A percentile compares a stretch with the other conserved stretches of the same genome.
These are phyloP conservation scores for Botrytis tulipae DNA, from an alignment of 2,329 filamentous ascomycete genomes.

Conservation along the genomic window DNA sequence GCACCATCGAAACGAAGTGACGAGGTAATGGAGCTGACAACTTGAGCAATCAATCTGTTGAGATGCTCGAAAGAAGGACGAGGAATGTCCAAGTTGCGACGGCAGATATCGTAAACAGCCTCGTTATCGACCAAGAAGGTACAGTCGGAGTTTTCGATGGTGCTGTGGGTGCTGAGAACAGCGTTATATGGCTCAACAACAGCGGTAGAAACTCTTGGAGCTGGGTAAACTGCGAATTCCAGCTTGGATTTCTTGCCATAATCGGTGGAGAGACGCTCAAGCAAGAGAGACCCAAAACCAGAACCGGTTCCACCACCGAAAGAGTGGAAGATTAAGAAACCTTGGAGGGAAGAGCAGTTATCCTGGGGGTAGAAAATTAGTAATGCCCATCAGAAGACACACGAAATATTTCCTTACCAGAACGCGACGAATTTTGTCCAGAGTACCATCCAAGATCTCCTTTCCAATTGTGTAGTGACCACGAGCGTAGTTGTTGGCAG, in stretches of 20 bases:
- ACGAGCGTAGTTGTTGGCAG: slow-evolving; percentile 68
- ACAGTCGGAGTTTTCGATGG: slow-evolving; percentile 66
- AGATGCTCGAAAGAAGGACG: slow-evolving; percentile 63
- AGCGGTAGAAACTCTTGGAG: slow-evolving; percentile 62
- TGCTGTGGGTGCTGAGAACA: slow-evolving; percentile 55
- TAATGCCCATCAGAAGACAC: not conserved
- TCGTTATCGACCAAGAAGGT: slow-evolving; percentile 69
- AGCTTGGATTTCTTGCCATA: slow-evolving; percentile 69
- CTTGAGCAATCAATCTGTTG: slow-evolving; percentile 65
- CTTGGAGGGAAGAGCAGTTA: slow-evolving; percentile 64
- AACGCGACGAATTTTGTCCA: slow-evolving; percentile 63
- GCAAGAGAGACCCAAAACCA: slow-evolving; percentile 62
- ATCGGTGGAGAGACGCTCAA: slow-evolving; percentile 62
- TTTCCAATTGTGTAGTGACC: slow-evolving; percentile 69
- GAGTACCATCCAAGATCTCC: slow-evolving; percentile 61
- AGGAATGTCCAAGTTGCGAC: slow-evolving; percentile 61
- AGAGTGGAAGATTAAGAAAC: slow-evolving; percentile 67
- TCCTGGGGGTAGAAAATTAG: slow-evolving; percentile 43
- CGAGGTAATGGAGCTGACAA: slow-evolving; percentile 65
- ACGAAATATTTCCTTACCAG: slow-evolving; percentile 45
- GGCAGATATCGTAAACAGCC: slow-evolving; percentile 67
- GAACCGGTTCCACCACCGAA: slow-evolving; percentile 68
- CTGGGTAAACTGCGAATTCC: slow-evolving; percentile 65
- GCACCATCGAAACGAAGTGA: slow-evolving; percentile 64
- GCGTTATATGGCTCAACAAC: slow-evolving; percentile 69